Percentiles rank a stretch among this genome's conserved stretches.
phyloP scores from a whole-genome alignment of 1,284 basidiomycete genomes.

The Cutaneotrichosporon cyanovorans region DNA sequence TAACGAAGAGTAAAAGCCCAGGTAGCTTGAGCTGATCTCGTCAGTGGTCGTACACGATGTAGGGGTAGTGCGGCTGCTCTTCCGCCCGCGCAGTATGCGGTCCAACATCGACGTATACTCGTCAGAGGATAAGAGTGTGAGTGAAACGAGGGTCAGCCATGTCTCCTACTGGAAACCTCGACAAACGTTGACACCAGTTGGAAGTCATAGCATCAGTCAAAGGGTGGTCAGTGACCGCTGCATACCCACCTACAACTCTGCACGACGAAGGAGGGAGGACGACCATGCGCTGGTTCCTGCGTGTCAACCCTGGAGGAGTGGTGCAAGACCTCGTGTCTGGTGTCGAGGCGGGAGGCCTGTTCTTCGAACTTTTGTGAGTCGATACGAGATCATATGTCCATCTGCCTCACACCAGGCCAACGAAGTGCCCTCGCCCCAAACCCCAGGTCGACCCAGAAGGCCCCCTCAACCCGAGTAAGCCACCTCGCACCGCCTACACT shows the following conservation, averaged over 20 bases:
- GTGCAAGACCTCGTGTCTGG: constrained; percentile 39
- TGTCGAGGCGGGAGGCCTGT: constrained; percentile 31
- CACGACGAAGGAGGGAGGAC: constrained; percentile 24
- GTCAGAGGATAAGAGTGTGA: constrained; percentile 31
- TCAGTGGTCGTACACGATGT: constrained; percentile 28
- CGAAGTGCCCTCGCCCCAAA: constrained; percentile 8
- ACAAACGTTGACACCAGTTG: constrained; percentile 24
- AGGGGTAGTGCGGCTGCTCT: constrained; percentile 31
- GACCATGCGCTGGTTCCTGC: constrained; percentile 36
- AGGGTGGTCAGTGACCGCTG: constrained; percentile 37
- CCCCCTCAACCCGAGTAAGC: constrained; percentile 34
- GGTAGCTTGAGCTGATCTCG: too few relatives aligned
- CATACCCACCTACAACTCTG: constrained; percentile 34
- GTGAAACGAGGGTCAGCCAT: constrained; percentile 13
- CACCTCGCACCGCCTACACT: neutral
- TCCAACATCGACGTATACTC: constrained; percentile 35
- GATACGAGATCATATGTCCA: neutral
- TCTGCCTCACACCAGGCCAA: constrained; percentile 3
- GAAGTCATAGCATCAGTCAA: constrained; percentile 33
- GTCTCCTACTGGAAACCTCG: too few relatives aligned
- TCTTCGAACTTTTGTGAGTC: constrained; percentile 34
- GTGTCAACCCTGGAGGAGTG: constrained; percentile 29
- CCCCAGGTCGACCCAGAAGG: constrained; percentile 18
- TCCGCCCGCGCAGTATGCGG: constrained; percentile 34
- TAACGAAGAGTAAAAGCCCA: constrained; percentile 39